Evolutionary conservation across 2,329 filamentous ascomycete genomes (phyloP).

Genomic region (Albifimbria verrucaria): DNA sequence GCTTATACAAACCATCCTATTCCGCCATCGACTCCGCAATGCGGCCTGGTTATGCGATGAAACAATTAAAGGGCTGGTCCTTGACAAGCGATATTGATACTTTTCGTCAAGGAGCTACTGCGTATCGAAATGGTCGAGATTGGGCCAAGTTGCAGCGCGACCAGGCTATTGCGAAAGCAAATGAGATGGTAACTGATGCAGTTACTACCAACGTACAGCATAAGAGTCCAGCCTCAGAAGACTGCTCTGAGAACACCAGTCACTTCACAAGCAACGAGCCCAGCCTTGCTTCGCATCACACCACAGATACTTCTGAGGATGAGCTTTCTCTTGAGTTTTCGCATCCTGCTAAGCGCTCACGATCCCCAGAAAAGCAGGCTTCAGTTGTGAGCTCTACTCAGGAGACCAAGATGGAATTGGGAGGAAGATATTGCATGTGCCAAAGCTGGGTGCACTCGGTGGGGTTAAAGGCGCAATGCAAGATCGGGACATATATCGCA

Average conservation of each 20-base stretch:
- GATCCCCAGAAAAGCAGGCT: conserved; percentile 1
- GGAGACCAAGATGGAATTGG: background rate
- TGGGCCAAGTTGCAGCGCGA: conserved; percentile 34
- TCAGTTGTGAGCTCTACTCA: background rate
- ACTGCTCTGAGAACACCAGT: background rate
- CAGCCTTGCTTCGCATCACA: background rate
- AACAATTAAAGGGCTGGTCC: conserved; percentile 21
- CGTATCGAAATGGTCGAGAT: conserved; percentile 38
- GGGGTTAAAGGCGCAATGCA: background rate
- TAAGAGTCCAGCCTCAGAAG: background rate
- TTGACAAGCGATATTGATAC: conserved; percentile 23
- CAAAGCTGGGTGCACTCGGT: background rate
- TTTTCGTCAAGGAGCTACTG: conserved; percentile 31
- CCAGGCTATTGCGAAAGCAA: conserved; percentile 26
- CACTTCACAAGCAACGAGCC: background rate
- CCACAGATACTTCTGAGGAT: conserved; percentile 4
- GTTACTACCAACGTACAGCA: background rate
- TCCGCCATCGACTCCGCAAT: conserved; percentile 6
- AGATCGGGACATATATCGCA: background rate
- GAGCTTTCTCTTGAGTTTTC: conserved; percentile 1
- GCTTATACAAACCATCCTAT: conserved; percentile 13
- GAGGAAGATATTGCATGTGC: background rate
- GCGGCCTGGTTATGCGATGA: conserved; percentile 37
- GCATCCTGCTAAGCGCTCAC: conserved; percentile 2
- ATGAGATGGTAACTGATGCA: conserved; percentile 11